Conservation (phyloP, 2,329 filamentous ascomycete genomes). For the Dactylellina haptotyla region DNA sequence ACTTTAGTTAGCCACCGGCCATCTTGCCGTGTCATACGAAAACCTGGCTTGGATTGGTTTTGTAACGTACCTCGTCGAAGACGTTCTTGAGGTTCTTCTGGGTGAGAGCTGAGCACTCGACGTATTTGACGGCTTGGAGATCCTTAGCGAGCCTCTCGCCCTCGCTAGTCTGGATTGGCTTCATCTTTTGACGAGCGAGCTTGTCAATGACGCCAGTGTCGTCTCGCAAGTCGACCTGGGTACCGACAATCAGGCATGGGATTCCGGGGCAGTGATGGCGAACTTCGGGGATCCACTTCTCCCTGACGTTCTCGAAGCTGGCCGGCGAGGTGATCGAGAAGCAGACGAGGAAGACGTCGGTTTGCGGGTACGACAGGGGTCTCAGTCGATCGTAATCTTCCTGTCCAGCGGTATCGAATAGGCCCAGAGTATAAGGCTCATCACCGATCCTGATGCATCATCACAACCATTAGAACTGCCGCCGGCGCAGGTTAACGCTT, state of each 20-base stretch:
- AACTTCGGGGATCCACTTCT: conserved; percentile 75
- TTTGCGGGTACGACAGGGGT: conserved; percentile 96
- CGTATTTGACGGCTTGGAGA: conserved; percentile 93
- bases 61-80: conserved; percentile 85
- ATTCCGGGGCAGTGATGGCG: conserved; percentile 98
- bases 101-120: conserved; percentile 96
- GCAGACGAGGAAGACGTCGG: conserved; percentile 98
- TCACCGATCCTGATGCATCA: conserved; percentile 91
- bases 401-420: conserved; percentile 98
- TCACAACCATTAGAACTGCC: conserved; percentile 7
- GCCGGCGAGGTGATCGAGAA: conserved; percentile 98
- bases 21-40: not conserved
- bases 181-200: conserved; percentile 94
- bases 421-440: conserved; percentile 94
- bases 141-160: conserved; percentile 97
- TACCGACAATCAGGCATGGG: conserved; percentile 96
- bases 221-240: conserved; percentile 94
- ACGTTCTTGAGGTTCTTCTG: conserved; percentile 99
- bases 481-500: not conserved
- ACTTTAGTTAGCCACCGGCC: conserved; percentile 55
- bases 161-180: conserved; percentile 88
- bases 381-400: conserved; percentile 99
- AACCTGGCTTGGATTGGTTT: not conserved
- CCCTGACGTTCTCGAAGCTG: conserved; percentile 96
- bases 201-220: conserved; percentile 89